phyloP scores from a whole-genome alignment of 495 filamentous ascomycete genomes.

The Talaromyces nanjingensis region DNA sequence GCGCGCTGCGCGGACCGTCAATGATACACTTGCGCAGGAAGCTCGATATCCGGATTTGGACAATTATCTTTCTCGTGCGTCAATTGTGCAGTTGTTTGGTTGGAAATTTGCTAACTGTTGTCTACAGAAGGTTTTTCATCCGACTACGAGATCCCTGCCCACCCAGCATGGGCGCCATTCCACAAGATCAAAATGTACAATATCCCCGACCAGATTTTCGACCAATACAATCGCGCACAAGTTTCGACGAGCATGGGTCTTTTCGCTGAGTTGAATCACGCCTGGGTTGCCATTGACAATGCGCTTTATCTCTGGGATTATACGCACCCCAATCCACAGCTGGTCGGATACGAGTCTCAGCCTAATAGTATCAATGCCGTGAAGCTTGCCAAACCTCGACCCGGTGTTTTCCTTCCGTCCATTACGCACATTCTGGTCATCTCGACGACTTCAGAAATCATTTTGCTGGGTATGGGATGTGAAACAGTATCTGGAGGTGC shows the following conservation, averaged over 20 bases:
- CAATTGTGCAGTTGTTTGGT: conserved; percentile 10
- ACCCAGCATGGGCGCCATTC: conserved; percentile 78
- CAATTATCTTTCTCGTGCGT: conserved; percentile 81
- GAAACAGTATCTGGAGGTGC: conserved; percentile 54
- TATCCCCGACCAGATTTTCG: conserved; percentile 82
- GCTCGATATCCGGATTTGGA: conserved; percentile 83
- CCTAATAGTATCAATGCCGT: conserved; percentile 78
- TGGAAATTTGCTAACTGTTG: background rate
- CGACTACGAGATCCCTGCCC: conserved; percentile 72
- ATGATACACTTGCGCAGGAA: conserved; percentile 66
- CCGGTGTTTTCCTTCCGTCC: conserved; percentile 72
- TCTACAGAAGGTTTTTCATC: conserved; percentile 71
- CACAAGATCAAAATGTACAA: conserved; percentile 72
- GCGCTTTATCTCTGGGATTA: conserved; percentile 98
- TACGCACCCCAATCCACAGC: conserved; percentile 72
- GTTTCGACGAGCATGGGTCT: conserved; percentile 84
- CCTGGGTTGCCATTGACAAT: conserved; percentile 94
- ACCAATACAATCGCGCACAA: conserved; percentile 78
- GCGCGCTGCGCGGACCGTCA: conserved; percentile 78
- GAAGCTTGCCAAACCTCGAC: conserved; percentile 68
- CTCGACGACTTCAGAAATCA: conserved; percentile 74
- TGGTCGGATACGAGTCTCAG: conserved; percentile 91
- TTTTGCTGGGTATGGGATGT: conserved; percentile 71
- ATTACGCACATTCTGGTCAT: conserved; percentile 86
- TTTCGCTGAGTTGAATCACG: conserved; percentile 87